Evolutionary conservation across 768 basidiomycete genomes (phyloP).

Genomic region (Phylloporus sp.): DNA sequence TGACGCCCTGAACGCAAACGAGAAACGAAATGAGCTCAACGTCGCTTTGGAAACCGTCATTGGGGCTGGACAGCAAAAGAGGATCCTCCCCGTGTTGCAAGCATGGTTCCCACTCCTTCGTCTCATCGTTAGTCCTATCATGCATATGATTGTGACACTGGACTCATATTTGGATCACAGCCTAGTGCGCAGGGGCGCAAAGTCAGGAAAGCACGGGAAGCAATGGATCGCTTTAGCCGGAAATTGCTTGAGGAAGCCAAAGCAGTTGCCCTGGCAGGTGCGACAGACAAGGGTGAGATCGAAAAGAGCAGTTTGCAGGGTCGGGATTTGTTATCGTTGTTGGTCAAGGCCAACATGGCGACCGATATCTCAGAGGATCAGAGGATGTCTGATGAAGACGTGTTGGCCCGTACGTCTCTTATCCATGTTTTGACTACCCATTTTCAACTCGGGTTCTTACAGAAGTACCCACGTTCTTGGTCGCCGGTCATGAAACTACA

Average conservation of each 20-base stretch:
- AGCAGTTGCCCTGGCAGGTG: conserved; percentile 21
- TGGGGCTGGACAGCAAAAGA: background rate
- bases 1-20: background rate
- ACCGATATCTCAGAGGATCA: conserved; percentile 53
- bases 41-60: background rate
- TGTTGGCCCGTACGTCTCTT: conserved; percentile 45
- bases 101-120: background rate
- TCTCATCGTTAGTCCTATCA: background rate
- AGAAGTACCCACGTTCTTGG: conserved; percentile 1
- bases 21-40: background rate
- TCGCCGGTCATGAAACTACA: background rate
- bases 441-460: background rate
- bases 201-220: background rate
- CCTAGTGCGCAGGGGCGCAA: background rate
- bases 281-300: conserved; percentile 27
- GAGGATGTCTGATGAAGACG: conserved; percentile 59
- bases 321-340: conserved; percentile 57
- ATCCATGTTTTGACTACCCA: no score
- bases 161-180: background rate
- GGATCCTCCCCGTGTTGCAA: background rate
- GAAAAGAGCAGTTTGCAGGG: conserved; percentile 33
- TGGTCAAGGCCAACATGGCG: conserved; percentile 24
- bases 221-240: background rate
- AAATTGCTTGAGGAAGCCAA: background rate
- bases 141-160: no score